These are phyloP conservation scores for Lactarius evosmus DNA, from an alignment of 768 basidiomycete species.

Conservation along the genomic window DNA sequence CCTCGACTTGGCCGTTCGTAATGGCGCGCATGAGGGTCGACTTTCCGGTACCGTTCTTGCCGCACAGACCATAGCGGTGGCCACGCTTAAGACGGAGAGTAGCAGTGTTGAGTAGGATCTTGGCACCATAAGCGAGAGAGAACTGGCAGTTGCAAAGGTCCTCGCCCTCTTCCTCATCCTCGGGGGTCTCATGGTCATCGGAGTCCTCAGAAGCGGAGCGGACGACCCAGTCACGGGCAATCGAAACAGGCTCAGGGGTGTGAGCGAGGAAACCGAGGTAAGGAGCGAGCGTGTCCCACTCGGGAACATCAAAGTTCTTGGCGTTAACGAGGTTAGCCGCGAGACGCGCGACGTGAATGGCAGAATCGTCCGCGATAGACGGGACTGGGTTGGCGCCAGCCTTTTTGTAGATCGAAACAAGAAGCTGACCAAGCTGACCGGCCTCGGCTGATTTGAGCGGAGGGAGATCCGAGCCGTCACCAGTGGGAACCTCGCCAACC, in stretches of 20 bases:
- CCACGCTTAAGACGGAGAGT: conserved; percentile 97
- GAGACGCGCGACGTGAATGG: conserved; percentile 70
- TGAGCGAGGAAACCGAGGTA: conserved; percentile 68
- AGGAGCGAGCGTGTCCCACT: conserved; percentile 81
- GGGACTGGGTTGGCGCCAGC: conserved; percentile 55
- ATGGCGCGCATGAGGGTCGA: conserved; percentile 92
- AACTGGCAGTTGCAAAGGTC: conserved; percentile 99
- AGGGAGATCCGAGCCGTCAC: conserved; percentile 90
- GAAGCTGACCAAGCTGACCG: conserved; percentile 57
- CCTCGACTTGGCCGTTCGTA: conserved; percentile 94
- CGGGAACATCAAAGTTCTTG: conserved; percentile 88
- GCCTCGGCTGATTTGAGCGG: conserved; percentile 76
- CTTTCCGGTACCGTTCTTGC: conserved; percentile 98
- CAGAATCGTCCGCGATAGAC: conserved; percentile 53
- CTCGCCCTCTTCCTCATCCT: conserved; percentile 97
- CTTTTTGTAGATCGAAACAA: conserved; percentile 85
- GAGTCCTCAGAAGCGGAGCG: conserved; percentile 78
- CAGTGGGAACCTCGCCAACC: conserved; percentile 85
- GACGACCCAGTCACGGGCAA: conserved; percentile 84
- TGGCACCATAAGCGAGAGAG: conserved; percentile 98
- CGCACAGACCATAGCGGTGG: conserved; percentile 97
- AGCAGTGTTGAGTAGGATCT: conserved; percentile 96
- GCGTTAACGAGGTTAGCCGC: conserved; percentile 83
- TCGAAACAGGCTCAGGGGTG: conserved; percentile 60
- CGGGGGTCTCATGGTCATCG: conserved; percentile 62